These are phyloP conservation scores for Cercospora janseana DNA, from an alignment of 2,329 filamentous ascomycete genomes.

Conservation along the genomic window DNA sequence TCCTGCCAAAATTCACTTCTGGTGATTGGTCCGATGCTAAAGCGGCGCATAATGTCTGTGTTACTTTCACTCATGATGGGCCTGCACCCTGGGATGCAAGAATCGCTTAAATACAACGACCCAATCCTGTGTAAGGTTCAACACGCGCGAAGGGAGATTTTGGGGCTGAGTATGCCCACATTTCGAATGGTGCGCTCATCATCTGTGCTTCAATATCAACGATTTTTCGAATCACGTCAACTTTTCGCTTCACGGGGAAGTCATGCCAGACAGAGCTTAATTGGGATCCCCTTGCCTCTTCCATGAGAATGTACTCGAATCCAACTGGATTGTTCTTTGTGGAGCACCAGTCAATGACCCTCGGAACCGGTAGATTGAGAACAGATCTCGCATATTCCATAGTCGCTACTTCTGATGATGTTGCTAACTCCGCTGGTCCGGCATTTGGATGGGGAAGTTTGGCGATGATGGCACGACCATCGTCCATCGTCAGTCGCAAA, in stretches of 20 bases:
- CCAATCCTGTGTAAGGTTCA: conserved; percentile 8
- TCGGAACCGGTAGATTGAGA: conserved; percentile 27
- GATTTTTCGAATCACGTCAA: conserved; percentile 37
- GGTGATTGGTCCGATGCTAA: conserved; percentile 41
- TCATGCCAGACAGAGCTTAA: conserved; percentile 34
- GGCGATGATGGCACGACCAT: conserved; percentile 22
- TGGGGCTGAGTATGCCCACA: conserved; percentile 31
- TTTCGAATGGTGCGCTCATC: conserved; percentile 37
- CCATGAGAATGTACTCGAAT: conserved; percentile 35
- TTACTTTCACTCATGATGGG: conserved; percentile 6
- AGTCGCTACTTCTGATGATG: conserved; percentile 13
- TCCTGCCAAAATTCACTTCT: conserved; percentile 39
- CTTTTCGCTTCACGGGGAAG: conserved; percentile 30
- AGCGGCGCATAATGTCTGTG: conserved; percentile 32
- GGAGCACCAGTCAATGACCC: conserved; percentile 28
- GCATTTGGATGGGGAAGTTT: conserved; percentile 33
- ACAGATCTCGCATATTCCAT: conserved; percentile 11
- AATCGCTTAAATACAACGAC: conserved; percentile 8
- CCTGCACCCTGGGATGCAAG: conserved; percentile 3
- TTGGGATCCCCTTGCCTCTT: conserved; percentile 33
- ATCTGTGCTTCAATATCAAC: conserved; percentile 41
- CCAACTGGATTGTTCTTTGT: conserved; percentile 26
- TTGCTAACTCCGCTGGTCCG: conserved; percentile 4
- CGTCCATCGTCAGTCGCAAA: conserved; percentile 31
- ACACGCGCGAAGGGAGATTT: conserved; percentile 19